A percentile compares a stretch with the other conserved stretches of the same genome.
These are phyloP conservation scores for Fusarium aywerte DNA, from an alignment of 2,329 filamentous ascomycete species.

Conservation along the genomic window DNA sequence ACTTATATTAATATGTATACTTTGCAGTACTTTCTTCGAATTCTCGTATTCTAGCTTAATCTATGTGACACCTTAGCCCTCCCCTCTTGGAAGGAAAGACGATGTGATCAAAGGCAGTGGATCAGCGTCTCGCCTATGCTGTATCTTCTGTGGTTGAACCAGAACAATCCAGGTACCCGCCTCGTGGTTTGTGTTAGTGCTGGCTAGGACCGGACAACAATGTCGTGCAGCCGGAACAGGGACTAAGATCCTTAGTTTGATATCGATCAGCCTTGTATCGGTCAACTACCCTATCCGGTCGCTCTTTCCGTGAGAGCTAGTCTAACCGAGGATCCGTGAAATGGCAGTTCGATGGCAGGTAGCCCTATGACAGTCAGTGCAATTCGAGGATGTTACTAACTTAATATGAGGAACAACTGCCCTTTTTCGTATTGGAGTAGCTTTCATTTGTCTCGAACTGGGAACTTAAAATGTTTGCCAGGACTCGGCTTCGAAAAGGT, in stretches of 20 bases:
- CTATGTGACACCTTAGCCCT: not conserved
- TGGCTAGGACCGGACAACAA: slow-evolving; percentile 23
- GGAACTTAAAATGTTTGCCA: not conserved
- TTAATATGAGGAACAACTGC: not conserved
- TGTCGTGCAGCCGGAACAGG: slow-evolving; percentile 34
- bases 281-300: not conserved
- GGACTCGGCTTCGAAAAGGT: not conserved
- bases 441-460: no score
- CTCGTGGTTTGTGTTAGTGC: slow-evolving; percentile 11
- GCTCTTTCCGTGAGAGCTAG: not conserved
- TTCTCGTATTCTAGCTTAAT: not conserved
- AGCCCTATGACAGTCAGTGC: not conserved
- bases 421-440: not conserved
- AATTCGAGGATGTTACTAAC: not conserved
- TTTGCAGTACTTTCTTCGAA: not conserved
- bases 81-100: not conserved
- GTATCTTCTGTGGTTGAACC: not conserved
- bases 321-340: not conserved
- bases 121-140: slow-evolving; percentile 1
- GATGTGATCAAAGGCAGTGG: not conserved
- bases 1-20: not conserved
- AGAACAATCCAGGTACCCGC: slow-evolving; percentile 26
- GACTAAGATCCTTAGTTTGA: slow-evolving; percentile 25
- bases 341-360: slow-evolving; percentile 1
- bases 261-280: slow-evolving; percentile 24